phyloP scores from a whole-genome alignment of 805 yeast species.

The Wickerhamomyces rabaulensis region DNA sequence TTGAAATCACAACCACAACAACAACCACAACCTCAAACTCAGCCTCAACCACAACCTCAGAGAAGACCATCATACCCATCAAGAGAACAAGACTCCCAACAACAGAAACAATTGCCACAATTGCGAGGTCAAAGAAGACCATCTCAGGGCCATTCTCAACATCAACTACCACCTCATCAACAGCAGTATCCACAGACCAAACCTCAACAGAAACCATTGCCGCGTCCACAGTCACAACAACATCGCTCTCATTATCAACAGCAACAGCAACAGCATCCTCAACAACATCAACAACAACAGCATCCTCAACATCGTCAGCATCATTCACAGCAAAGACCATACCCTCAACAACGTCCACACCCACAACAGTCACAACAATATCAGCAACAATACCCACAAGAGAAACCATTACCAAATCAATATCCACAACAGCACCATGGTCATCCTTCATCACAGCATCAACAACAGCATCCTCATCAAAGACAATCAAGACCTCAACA shows the following conservation, averaged over 20 bases:
- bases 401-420: constrained; percentile 3
- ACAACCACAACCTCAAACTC: constrained; percentile 14
- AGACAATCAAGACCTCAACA: not conserved
- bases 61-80: constrained; percentile 1
- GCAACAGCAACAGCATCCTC: constrained; percentile 4
- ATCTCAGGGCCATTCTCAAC: constrained; percentile 5
- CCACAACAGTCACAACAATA: not conserved
- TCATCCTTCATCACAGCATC: not conserved
- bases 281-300: not conserved
- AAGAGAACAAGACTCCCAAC: not conserved
- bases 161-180: not conserved
- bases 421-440: not conserved
- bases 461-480: not conserved
- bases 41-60: constrained; percentile 1
- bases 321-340: constrained; percentile 3
- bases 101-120: not conserved
- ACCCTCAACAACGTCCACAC: not conserved
- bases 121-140: constrained; percentile 2
- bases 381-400: constrained; percentile 1
- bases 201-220: not conserved
- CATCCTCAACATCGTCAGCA: not conserved
- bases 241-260: not conserved
- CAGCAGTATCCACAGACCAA: constrained; percentile 1
- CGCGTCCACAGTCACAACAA: not conserved
- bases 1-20: constrained; percentile 6